phyloP scores from a whole-genome alignment of 495 filamentous ascomycete genomes.

The Annulohypoxylon maeteangense region DNA sequence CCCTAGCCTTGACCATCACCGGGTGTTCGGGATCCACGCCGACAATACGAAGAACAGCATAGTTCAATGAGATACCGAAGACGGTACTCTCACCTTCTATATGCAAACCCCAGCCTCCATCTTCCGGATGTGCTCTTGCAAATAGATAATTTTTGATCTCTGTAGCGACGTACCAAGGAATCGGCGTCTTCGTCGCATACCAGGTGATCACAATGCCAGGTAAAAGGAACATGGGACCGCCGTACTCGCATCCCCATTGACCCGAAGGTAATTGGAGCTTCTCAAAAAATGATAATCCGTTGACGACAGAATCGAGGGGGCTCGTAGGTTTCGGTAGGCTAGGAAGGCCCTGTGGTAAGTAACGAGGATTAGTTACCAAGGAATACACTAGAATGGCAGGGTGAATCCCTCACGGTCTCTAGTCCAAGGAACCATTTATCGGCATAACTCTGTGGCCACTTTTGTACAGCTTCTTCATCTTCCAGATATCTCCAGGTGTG shows the following conservation, averaged over 20 bases:
- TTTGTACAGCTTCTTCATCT: conserved; percentile 74
- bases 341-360: conserved; percentile 72
- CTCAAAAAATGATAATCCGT: conserved; percentile 90
- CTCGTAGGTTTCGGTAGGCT: conserved; percentile 74
- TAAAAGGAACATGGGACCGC: conserved; percentile 86
- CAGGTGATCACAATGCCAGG: conserved; percentile 87
- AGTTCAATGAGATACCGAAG: conserved; percentile 91
- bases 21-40: conserved; percentile 89
- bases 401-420: conserved; percentile 59
- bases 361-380: conserved; percentile 11
- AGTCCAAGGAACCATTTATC: conserved; percentile 89
- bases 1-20: conserved; percentile 86
- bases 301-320: conserved; percentile 79
- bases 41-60: conserved; percentile 83
- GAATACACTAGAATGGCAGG: conserved; percentile 47
- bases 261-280: conserved; percentile 87
- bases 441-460: conserved; percentile 85
- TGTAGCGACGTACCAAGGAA: conserved; percentile 80
- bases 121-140: conserved; percentile 82
- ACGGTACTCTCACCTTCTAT: conserved; percentile 95
- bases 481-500: conserved; percentile 95
- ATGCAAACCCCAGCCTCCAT: conserved; percentile 97
- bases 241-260: conserved; percentile 98
- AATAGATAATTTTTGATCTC: conserved; percentile 97
- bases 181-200: conserved; percentile 89